Evolutionary conservation across 495 filamentous ascomycete genomes (phyloP).

Genomic region (Daldinia bambusicola): DNA sequence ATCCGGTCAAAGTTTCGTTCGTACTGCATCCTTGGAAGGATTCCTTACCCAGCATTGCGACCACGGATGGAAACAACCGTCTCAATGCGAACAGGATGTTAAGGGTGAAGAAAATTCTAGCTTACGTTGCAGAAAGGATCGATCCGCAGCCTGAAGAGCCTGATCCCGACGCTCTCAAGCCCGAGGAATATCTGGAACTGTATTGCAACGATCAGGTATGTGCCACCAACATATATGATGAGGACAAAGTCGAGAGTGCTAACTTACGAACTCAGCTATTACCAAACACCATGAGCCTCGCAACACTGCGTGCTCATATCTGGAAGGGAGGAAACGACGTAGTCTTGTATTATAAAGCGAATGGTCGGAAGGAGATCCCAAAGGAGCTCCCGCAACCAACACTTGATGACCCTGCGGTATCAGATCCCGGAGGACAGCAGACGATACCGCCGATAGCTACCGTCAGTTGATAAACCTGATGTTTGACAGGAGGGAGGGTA

Average conservation of each 20-base stretch:
- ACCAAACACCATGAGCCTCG: slow-evolving; percentile 82
- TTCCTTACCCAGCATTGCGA: slow-evolving; percentile 73
- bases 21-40: slow-evolving; percentile 86
- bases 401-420: slow-evolving; percentile 35
- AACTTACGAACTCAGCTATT: slow-evolving; percentile 54
- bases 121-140: slow-evolving; percentile 91
- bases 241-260: slow-evolving; percentile 14
- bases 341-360: slow-evolving; percentile 87
- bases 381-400: slow-evolving; percentile 44
- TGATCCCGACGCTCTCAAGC: slow-evolving; percentile 71
- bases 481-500: slow-evolving; percentile 32
- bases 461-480: slow-evolving; percentile 25
- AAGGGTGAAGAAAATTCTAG: slow-evolving; percentile 91
- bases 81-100: slow-evolving; percentile 98
- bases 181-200: slow-evolving; percentile 92
- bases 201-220: slow-evolving; percentile 92
- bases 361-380: slow-evolving; percentile 74
- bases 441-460: slow-evolving; percentile 31
- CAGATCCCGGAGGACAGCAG: slow-evolving; percentile 40
- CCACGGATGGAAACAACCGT: slow-evolving; percentile 78
- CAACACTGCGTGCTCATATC: slow-evolving; percentile 86
- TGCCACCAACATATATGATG: slow-evolving; percentile 20
- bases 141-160: slow-evolving; percentile 66
- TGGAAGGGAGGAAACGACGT: slow-evolving; percentile 95
- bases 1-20: slow-evolving; percentile 94